Evolutionary conservation across 1,139 yeast genomes (phyloP).

Genomic region (Cylindricascospora bacillispora): DNA sequence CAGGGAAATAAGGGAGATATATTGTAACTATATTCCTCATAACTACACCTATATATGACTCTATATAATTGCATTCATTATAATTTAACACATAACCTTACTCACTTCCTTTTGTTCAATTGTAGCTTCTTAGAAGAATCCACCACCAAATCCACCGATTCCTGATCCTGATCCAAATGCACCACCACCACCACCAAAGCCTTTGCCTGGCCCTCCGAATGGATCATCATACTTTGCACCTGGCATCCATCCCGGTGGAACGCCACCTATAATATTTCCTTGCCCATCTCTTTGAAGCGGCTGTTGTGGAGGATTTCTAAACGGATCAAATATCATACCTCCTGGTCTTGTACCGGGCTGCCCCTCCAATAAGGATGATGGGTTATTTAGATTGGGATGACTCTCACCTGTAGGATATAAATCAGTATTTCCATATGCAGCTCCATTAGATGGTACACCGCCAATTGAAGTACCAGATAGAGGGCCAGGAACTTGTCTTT

Average conservation of each 20-base stretch:
- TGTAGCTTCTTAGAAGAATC: too few relatives aligned
- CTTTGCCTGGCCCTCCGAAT: conserved; percentile 16
- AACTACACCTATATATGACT: too few relatives aligned
- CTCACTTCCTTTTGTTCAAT: too few relatives aligned
- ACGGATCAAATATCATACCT: conserved; percentile 30
- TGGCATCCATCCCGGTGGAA: conserved; percentile 26
- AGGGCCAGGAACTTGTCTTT: too few relatives aligned
- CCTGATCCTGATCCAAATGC: conserved; percentile 7
- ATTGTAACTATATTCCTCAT: too few relatives aligned
- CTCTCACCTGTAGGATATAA: conserved; percentile 30
- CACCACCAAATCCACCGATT: conserved; percentile 6
- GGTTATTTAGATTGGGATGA: conserved; percentile 21
- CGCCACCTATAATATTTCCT: conserved; percentile 7
- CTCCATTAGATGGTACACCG: background rate
- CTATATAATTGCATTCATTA: too few relatives aligned
- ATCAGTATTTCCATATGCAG: conserved; percentile 29
- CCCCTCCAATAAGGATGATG: conserved; percentile 7
- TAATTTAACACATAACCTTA: too few relatives aligned
- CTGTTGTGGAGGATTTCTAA: conserved; percentile 15
- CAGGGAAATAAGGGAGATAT: too few relatives aligned
- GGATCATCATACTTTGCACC: conserved; percentile 31
- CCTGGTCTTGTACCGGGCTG: conserved; percentile 12
- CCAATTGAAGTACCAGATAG: too few relatives aligned
- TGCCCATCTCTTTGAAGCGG: conserved; percentile 1
- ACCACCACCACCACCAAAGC: conserved; percentile 8